A percentile compares a stretch with the other conserved stretches of the same genome.
phyloP scores from a whole-genome alignment of 805 yeast genomes.

The Wickerhamiella azymoides region DNA sequence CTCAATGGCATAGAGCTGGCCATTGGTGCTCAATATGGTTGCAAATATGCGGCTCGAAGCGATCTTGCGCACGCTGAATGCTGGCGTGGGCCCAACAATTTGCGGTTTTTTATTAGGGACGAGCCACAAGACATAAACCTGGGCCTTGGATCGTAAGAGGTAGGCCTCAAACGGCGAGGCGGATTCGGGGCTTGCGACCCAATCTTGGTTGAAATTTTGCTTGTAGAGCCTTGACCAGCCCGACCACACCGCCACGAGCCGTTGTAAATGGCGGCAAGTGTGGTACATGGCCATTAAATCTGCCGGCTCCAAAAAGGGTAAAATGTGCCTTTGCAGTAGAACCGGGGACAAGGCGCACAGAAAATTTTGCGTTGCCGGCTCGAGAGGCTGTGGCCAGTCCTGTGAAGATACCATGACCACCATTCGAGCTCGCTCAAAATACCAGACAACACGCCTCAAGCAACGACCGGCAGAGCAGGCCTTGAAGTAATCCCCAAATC shows the following conservation, averaged over 20 bases:
- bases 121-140: constrained; percentile 5
- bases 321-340: constrained; percentile 3
- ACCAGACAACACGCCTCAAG: neutral
- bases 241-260: neutral
- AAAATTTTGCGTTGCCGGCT: neutral
- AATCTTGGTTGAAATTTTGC: constrained; percentile 2
- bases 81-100: constrained; percentile 7
- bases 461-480: no score
- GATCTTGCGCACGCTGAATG: constrained; percentile 2
- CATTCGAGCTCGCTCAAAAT: neutral
- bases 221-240: constrained; percentile 4
- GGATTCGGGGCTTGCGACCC: neutral
- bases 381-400: neutral
- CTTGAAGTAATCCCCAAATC: no score
- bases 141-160: constrained; percentile 4
- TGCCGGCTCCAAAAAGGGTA: constrained; percentile 2
- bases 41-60: constrained; percentile 1
- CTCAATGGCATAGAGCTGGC: constrained; percentile 6
- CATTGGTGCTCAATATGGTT: neutral
- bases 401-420: neutral
- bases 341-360: neutral
- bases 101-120: constrained; percentile 5
- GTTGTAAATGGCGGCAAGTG: neutral
- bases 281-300: constrained; percentile 7
- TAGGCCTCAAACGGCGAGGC: constrained; percentile 6